phyloP scores from a whole-genome alignment of 148 eudicot genomes.

The Spergularia bocconei region DNA sequence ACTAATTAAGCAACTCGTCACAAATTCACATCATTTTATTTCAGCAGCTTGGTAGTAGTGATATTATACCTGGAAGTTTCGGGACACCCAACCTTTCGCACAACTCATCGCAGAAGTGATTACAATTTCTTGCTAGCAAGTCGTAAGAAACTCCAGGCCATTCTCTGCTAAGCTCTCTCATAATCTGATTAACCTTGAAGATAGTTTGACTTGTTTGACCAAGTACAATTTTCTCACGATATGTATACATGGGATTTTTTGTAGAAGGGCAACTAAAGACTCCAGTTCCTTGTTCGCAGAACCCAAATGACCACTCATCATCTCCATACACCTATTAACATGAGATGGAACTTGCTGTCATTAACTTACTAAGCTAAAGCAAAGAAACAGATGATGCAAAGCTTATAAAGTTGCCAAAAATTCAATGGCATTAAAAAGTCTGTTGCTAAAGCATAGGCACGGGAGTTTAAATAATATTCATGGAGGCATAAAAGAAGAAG shows the following conservation, averaged over 20 bases:
- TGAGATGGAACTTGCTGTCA: conserved; percentile 7
- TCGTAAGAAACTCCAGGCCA: conserved; percentile 95
- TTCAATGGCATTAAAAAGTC: background rate
- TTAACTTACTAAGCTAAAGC: background rate
- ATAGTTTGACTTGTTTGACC: conserved; percentile 63
- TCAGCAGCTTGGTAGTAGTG: background rate
- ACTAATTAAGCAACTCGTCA: conserved; percentile 1
- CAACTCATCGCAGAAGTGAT: conserved; percentile 89
- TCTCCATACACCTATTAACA: conserved; percentile 68
- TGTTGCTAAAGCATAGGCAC: too few relatives aligned
- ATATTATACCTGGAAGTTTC: conserved; percentile 82
- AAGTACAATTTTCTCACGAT: conserved; percentile 77
- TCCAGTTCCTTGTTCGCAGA: conserved; percentile 89
- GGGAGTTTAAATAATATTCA: background rate
- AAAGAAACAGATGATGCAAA: background rate
- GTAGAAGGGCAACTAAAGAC: conserved; percentile 87
- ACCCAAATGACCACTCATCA: conserved; percentile 99
- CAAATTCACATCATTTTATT: background rate
- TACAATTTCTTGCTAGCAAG: conserved; percentile 84
- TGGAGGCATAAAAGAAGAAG: background rate
- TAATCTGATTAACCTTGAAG: conserved; percentile 63
- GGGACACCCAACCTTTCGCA: conserved; percentile 87
- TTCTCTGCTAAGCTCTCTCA: conserved; percentile 88
- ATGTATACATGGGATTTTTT: conserved; percentile 92
- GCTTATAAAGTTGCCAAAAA: background rate